phyloP scores from a whole-genome alignment of 495 filamentous ascomycete species.

The Aspergillus funiculosus region DNA sequence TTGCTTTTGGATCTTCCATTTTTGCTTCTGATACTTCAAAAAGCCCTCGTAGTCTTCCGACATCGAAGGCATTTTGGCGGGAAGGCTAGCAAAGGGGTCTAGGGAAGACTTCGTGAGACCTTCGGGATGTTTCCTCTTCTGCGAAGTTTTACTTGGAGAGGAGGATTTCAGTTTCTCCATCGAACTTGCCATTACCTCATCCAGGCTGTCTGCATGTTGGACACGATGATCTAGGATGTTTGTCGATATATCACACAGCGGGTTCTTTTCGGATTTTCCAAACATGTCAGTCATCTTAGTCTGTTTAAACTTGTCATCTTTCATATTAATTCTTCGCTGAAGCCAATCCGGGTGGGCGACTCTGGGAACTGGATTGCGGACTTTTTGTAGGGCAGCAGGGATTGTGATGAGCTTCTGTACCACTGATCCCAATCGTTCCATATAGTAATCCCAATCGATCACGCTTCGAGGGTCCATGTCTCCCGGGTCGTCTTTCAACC shows the following conservation, averaged over 20 bases:
- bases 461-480: constrained; percentile 86
- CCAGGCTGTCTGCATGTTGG: constrained; percentile 61
- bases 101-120: constrained; percentile 52
- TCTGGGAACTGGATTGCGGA: constrained; percentile 88
- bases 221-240: constrained; percentile 59
- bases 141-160: constrained; percentile 55
- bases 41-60: constrained; percentile 85
- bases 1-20: constrained; percentile 97
- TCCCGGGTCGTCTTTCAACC: constrained; percentile 87
- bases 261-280: constrained; percentile 64
- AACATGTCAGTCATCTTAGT: constrained; percentile 98
- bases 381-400: constrained; percentile 89
- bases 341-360: constrained; percentile 96
- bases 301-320: constrained; percentile 96
- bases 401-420: constrained; percentile 99
- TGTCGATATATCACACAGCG: constrained; percentile 64
- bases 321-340: constrained; percentile 83
- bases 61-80: constrained; percentile 77
- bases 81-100: constrained; percentile 81
- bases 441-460: constrained; percentile 95
- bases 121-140: constrained; percentile 82
- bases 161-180: constrained; percentile 65
- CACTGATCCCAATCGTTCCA: constrained; percentile 89
- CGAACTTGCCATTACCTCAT: constrained; percentile 70
- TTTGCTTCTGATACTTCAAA: constrained; percentile 93